Evolutionary conservation across 164 flowering plant species (phyloP), one percentile per base, ranked within the genome.

Genomic region (Houttuynia cordata): DNA sequence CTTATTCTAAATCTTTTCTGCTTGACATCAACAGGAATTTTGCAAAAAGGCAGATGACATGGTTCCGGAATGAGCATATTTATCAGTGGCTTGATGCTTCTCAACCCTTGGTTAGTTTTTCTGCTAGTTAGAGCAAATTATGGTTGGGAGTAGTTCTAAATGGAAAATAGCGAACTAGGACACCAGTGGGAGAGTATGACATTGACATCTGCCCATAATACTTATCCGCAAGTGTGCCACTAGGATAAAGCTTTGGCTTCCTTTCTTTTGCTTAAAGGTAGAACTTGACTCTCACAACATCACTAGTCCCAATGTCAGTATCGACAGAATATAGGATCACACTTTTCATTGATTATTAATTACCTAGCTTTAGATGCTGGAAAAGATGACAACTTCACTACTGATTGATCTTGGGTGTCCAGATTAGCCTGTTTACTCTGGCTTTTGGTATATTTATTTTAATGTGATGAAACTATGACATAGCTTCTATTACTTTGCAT

Each of bases 81-180:
- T 92, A 92, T 81, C 90, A 89, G 21, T 89, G 98, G 98, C 82
- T 92, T 50, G 80, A 89, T 77, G 98, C 94, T 72, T 84, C 98
- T 50, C 83, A 68, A 70, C 91, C 98, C 37, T 39, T 89, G 87
- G 98, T 92, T 78, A 25, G 79, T 40, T 60, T 40, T 37, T 56
- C 40, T 69, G 2, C 1, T 8, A 22, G 25, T n/a, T 59, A 30
- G 34, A 25, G 23, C 22, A 22, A 15, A 6, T 39, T 8, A 20
- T 6, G 34, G 18, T 54, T 30, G 37, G 37, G 37, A 30, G 37
- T 30, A 30, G 21, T 54, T 14, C 15, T 54, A 30, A 23, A 7
- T 15, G 8, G 15, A 3, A 24, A 54, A 5, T 17, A 4, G 17
- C 18, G n/a, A n/a, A n/a, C n/a, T n/a, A n/a, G n/a, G n/a, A n/a